phyloP scores from a whole-genome alignment of 306 rosid genomes.

The Geum urbanum region DNA sequence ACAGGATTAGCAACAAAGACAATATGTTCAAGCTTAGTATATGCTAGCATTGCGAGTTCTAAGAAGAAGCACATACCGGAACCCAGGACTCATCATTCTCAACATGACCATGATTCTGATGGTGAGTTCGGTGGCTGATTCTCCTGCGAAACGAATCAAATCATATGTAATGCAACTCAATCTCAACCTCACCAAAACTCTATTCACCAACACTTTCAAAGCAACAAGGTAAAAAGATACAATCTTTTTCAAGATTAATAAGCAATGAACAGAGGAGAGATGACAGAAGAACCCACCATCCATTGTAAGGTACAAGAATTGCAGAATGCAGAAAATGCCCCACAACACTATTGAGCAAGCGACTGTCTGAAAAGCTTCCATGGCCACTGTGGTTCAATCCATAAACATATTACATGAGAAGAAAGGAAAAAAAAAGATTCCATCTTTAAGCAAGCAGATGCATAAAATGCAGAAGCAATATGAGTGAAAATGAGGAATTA shows the following conservation, averaged over 20 bases:
- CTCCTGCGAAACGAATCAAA: conserved; percentile 50
- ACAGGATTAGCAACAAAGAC: not conserved
- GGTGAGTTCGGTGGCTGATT: conserved; percentile 94
- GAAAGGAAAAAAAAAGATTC: not conserved
- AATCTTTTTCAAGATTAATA: not conserved
- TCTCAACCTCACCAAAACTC: not conserved
- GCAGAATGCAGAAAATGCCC: conserved; percentile 89
- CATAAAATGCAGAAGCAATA: not conserved
- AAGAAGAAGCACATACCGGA: conserved; percentile 52
- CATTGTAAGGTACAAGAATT: conserved; percentile 89
- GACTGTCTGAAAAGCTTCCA: conserved; percentile 87
- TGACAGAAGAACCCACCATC: conserved; percentile 54
- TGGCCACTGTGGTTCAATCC: conserved; percentile 66
- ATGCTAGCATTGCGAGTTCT: conserved; percentile 10
- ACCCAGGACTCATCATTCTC: conserved; percentile 98
- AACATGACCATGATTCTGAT: conserved; percentile 94
- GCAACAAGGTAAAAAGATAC: conserved; percentile 1
- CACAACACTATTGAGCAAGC: conserved; percentile 47
- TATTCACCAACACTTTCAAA: not conserved
- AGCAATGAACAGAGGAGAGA: not conserved
- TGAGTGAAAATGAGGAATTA: conserved; percentile 11
- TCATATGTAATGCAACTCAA: not conserved
- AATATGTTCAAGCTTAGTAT: not conserved
- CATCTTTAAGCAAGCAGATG: not conserved
- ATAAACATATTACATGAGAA: conserved; percentile 2